Percentiles rank a stretch among this genome's conserved stretches.
phyloP scores from a whole-genome alignment of 2,329 filamentous ascomycete species.

The Leptodontidium sp. region DNA sequence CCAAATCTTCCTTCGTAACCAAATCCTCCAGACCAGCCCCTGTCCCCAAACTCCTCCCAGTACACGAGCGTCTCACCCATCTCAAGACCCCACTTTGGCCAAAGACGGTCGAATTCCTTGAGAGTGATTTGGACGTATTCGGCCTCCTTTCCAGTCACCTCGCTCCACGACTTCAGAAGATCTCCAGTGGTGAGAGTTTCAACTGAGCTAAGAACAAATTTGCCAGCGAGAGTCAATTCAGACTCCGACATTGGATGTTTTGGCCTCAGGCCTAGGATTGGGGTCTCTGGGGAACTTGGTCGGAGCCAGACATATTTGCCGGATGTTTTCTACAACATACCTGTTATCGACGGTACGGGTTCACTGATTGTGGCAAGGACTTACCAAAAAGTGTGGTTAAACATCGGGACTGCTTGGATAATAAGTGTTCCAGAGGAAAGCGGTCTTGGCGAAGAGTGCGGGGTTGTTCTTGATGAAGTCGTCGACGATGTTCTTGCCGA shows the following conservation, averaged over 20 bases:
- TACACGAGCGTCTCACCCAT: slow-evolving; percentile 45
- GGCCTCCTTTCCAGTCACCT: slow-evolving; percentile 40
- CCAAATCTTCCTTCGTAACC: slow-evolving; percentile 43
- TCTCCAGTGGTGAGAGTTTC: slow-evolving; percentile 43
- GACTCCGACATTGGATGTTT: slow-evolving; percentile 48
- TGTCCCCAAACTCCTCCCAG: slow-evolving; percentile 42
- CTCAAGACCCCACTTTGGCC: slow-evolving; percentile 44
- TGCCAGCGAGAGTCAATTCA: slow-evolving; percentile 42
- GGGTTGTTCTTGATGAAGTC: slow-evolving; percentile 46
- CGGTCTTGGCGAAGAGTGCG: slow-evolving; percentile 50
- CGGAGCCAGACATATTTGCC: slow-evolving; percentile 47
- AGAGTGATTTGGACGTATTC: slow-evolving; percentile 42
- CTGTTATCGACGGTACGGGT: too few relatives aligned
- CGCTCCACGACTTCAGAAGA: slow-evolving; percentile 46
- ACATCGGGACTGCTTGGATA: slow-evolving; percentile 48
- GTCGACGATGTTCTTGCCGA: slow-evolving; percentile 48
- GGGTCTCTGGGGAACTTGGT: slow-evolving; percentile 40
- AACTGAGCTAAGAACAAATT: slow-evolving; percentile 44
- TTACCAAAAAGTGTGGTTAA: slow-evolving; percentile 42
- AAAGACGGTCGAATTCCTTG: slow-evolving; percentile 45
- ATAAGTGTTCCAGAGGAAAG: slow-evolving; percentile 50
- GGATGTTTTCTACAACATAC: slow-evolving; percentile 32
- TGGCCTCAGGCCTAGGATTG: slow-evolving; percentile 46
- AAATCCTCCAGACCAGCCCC: slow-evolving; percentile 41
- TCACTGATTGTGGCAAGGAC: not conserved